Percentiles rank a stretch among this genome's conserved stretches.
Evolutionary conservation across 2,329 filamentous ascomycete species (phyloP).

Genomic region (Rachicladosporium sp.): DNA sequence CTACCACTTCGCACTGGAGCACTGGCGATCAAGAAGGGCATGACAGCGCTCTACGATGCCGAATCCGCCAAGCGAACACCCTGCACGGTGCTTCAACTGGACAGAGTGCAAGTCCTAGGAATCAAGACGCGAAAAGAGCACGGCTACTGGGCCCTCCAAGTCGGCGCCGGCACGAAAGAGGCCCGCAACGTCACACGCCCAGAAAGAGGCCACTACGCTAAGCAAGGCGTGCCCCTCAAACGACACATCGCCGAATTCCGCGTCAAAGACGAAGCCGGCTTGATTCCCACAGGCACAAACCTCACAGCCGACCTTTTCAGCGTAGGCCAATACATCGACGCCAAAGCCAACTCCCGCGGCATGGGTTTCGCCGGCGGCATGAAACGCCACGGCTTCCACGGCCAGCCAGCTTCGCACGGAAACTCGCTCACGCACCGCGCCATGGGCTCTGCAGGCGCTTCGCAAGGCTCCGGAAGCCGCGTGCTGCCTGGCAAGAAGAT

Average conservation of each 20-base stretch:
- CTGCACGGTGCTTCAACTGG: conserved; percentile 88
- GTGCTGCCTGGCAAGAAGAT: conserved; percentile 96
- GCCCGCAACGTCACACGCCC: conserved; percentile 68
- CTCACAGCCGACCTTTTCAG: conserved; percentile 85
- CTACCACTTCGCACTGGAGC: conserved; percentile 64
- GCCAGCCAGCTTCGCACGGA: conserved; percentile 87
- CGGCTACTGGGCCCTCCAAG: conserved; percentile 89
- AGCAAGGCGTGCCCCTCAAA: conserved; percentile 72
- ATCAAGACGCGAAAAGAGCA: conserved; percentile 70
- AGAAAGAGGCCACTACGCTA: conserved; percentile 77
- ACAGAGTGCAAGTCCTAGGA: conserved; percentile 78
- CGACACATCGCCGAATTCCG: conserved; percentile 74
- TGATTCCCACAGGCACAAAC: conserved; percentile 62
- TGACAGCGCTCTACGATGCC: conserved; percentile 77
- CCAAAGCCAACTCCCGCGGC: conserved; percentile 64
- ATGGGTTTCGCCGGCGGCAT: conserved; percentile 96
- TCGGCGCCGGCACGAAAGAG: conserved; percentile 66
- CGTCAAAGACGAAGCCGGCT: conserved; percentile 59
- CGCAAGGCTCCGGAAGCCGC: conserved; percentile 83
- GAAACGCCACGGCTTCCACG: conserved; percentile 85
- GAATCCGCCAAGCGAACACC: conserved; percentile 64
- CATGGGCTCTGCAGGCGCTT: conserved; percentile 79
- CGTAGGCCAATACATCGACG: conserved; percentile 81
- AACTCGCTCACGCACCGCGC: conserved; percentile 88
- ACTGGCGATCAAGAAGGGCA: conserved; percentile 83